Evolutionary conservation across 2,329 filamentous ascomycete genomes (phyloP), one percentile per base, ranked within the genome.

Genomic region (Geosmithia putterillii): DNA sequence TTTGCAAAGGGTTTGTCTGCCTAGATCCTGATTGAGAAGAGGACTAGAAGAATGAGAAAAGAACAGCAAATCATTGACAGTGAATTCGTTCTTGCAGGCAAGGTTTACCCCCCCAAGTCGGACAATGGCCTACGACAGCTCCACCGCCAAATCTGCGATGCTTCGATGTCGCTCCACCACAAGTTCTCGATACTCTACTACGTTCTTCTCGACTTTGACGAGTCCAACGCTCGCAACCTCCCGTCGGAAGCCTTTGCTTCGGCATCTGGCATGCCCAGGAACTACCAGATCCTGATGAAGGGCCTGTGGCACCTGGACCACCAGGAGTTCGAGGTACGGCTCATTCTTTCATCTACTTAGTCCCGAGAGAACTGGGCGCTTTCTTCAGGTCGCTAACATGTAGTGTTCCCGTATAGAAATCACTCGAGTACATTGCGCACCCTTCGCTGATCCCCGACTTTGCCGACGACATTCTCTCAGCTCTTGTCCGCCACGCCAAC

Each of bases 171-270:
- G 7, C 70, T 76, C 43, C 83, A 89, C 59, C 81, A 89, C 64
- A 89, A 89, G 59, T 78, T 88, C 50, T 86, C 86, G 17, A 73
- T 92, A 40, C 70, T 94, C 49, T 94, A 86, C 68, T 94, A 94
- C 59, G 67, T 94, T 35, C 72, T 94, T 3, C 81, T 86, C 54
- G 86, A 94, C 58, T 76, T 83, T 55, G 76, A 82, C 53, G 62
- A 67, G 35, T 61, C 65, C 22, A 67, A 73, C 42, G 67, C 69
- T 18, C 67, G 70, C 3, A 61, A 71, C 17, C 68, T 73, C 32
- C 54, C 67, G 7, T 69, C 79, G 2, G 69, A 71, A 18, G 48
- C 57, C 2, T 87, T 90, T 51, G 77, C 80, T 15, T 61, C 64
- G 37, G 64, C 65, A 20, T 79, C 78, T 5, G 79, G 81, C 48